Conservation (phyloP, 2,329 filamentous ascomycete species). For the Colletotrichum orchidophilum region DNA sequence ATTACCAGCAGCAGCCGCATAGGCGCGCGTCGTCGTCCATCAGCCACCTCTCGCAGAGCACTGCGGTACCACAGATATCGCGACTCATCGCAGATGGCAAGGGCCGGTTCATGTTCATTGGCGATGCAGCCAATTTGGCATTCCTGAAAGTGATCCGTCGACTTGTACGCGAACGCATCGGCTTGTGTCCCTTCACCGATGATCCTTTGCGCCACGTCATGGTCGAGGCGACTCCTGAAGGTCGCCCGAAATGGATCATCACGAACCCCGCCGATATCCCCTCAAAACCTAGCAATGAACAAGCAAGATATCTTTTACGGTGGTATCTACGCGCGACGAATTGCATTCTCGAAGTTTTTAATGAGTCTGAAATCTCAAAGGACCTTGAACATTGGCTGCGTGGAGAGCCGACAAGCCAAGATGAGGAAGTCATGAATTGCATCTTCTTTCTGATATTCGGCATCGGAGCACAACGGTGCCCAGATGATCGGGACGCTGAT, state of each 20-base stretch:
- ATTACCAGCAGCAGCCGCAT: not conserved
- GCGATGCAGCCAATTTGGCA: conserved; percentile 46
- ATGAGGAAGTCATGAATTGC: conserved; percentile 30
- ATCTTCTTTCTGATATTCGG: conserved; percentile 43
- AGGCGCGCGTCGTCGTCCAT: not conserved
- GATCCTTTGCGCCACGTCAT: conserved; percentile 46
- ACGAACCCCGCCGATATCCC: conserved; percentile 34
- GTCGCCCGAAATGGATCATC: conserved; percentile 39
- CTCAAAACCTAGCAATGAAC: conserved; percentile 34
- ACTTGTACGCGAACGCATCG: conserved; percentile 42
- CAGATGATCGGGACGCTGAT: conserved; percentile 43
- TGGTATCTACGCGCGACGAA: conserved; percentile 44
- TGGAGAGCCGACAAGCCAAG: conserved; percentile 11
- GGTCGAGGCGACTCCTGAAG: conserved; percentile 44
- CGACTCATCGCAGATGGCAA: conserved; percentile 44
- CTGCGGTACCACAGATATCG: conserved; percentile 38
- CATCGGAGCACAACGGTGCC: conserved; percentile 45
- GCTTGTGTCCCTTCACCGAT: conserved; percentile 44
- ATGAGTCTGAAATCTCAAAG: conserved; percentile 40
- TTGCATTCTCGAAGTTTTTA: conserved; percentile 44
- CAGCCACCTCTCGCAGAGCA: conserved; percentile 22
- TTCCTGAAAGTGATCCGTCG: conserved; percentile 47
- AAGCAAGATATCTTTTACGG: conserved; percentile 40
- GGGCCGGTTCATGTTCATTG: conserved; percentile 47
- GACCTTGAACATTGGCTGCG: conserved; percentile 42